Evolutionary conservation across 345 rosid species (phyloP), one percentile per base, ranked within the genome.

Genomic region (Boechera divaricarpa): DNA sequence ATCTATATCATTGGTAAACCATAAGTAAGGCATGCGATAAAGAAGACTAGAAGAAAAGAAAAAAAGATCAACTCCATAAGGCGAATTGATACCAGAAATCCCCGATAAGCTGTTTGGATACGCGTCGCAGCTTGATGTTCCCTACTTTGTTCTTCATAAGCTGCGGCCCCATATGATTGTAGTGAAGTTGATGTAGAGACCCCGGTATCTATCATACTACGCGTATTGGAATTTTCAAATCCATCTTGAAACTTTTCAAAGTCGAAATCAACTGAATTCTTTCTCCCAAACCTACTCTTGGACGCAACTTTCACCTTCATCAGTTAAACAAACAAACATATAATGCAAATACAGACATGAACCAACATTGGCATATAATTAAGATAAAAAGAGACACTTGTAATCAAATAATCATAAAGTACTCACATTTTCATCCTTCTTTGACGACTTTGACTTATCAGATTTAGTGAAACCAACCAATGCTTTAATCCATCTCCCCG

Each of bases 401-500:
- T 44, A 35, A 71, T 4, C 6, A 52, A 36, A 42, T 18, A 58
- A 58, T 0, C 2, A 42, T 42, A 53, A 26, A 36, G 54, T 69
- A 82, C 92, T 64, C 56, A 96, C 98, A 84, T 84, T 87, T 56
- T 84, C 90, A 44, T 74, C 87, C 63, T 82, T 87, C 63, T 84
- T 85, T n/a, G 88, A 87, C 69, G 97, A 88, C 31, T 47, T 88
- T 6, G 91, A 87, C 81, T 89, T 93, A 67, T 88, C 95, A 35
- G 91, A 81, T 83, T 89, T 93, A 74, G 83, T 89, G 72, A 90
- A 82, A 72, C 98, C 92, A 79, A 96, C 87, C 82, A 93, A 82
- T 65, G 98, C 90, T 83, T 84, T 93, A 69, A 96, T 83, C 99
- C 99, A 96, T 87, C 88, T 93, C 45, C 97, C 96, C 0, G 97